These are phyloP conservation scores for Russula ochroleuca DNA, from an alignment of 768 basidiomycete species.

Conservation along the genomic window DNA sequence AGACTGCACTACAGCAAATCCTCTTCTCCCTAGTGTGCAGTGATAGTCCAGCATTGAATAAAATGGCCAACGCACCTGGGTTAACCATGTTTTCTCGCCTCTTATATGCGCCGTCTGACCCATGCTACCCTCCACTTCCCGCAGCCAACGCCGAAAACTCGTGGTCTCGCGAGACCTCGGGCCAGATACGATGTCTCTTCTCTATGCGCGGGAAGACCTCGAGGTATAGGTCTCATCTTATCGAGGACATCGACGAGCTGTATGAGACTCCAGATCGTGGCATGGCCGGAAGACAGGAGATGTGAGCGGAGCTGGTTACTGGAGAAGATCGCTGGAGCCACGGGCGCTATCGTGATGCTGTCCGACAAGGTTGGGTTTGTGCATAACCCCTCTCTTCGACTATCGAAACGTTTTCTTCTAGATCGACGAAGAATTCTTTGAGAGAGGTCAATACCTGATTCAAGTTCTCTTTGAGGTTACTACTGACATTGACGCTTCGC, in stretches of 20 bases:
- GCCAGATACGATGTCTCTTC: constrained; percentile 55
- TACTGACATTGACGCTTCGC: constrained; percentile 4
- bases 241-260: background rate
- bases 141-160: constrained; percentile 37
- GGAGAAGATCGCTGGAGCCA: constrained; percentile 61
- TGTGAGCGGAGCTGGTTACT: constrained; percentile 70
- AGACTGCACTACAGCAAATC: background rate
- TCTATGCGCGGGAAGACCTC: constrained; percentile 47
- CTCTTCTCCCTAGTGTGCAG: background rate
- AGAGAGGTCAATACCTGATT: constrained; percentile 41
- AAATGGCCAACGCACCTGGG: constrained; percentile 11
- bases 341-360: constrained; percentile 56
- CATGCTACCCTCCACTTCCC: background rate
- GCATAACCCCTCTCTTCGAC: background rate
- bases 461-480: background rate
- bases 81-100: background rate
- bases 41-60: background rate
- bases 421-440: constrained; percentile 71
- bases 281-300: constrained; percentile 50
- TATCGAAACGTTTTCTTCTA: constrained; percentile 31
- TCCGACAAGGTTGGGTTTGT: constrained; percentile 56
- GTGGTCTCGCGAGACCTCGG: constrained; percentile 61
- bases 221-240: constrained; percentile 40
- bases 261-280: constrained; percentile 38
- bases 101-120: constrained; percentile 5